phyloP scores from a whole-genome alignment of 2,329 filamentous ascomycete genomes.

The Waltergamsia citrina region DNA sequence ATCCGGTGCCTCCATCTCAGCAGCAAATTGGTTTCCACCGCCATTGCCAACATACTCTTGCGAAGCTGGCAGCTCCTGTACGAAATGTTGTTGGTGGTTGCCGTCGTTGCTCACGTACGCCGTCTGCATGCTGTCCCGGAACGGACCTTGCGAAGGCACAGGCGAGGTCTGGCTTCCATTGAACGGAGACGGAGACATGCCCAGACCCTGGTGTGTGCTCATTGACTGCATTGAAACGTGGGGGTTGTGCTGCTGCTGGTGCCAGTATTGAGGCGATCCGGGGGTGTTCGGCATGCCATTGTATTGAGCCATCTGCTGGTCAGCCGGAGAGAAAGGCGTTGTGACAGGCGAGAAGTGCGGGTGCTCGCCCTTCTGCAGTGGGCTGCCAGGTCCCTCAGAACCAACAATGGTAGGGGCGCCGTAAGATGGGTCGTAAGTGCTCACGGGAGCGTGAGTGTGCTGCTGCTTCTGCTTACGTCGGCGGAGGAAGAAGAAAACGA shows the following conservation, averaged over 20 bases:
- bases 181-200: neutral
- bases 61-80: slow-evolving; percentile 1
- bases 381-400: too few species aligned
- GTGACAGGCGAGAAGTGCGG: neutral
- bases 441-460: neutral
- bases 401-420: too few species aligned
- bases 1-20: neutral
- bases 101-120: neutral
- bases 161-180: neutral
- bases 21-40: neutral
- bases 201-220: neutral
- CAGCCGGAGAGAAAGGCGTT: too few species aligned
- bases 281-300: neutral
- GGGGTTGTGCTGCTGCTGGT: neutral
- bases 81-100: neutral
- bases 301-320: too few species aligned
- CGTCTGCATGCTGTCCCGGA: slow-evolving; percentile 1
- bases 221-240: too few species aligned
- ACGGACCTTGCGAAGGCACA: neutral
- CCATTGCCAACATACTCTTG: neutral
- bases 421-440: slow-evolving; percentile 2
- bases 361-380: neutral
- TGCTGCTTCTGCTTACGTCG: slow-evolving; percentile 4
- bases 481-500: slow-evolving; percentile 11
- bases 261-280: neutral